Evolutionary conservation across 2,329 filamentous ascomycete species (phyloP), one percentile per base, ranked within the genome.

Genomic region (Phyllosticta paracitricarpa): DNA sequence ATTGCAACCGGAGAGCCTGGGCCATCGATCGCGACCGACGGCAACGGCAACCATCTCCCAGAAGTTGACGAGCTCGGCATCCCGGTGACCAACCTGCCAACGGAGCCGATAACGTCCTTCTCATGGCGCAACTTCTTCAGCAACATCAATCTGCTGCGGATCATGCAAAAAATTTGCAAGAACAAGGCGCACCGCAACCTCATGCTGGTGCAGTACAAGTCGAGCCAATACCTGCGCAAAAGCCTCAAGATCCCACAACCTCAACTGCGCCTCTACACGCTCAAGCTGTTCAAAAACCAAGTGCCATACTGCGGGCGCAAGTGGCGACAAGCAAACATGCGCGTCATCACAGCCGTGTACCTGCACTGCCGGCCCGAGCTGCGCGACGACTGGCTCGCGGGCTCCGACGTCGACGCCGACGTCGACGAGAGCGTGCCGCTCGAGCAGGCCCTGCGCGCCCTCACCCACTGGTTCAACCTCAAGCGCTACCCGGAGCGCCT

Each of bases 231-330:
- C 68, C 83, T 99, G 26, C 89, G 91, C 68, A 97, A 96, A 74
- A 87, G 89, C 5, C 84, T 99, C 17, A 93, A 94, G 67, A 88
- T 97, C 24, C 93, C 93, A 0, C 91, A 99, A 69, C 87, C 87
- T 1, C 84, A 91, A 69, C 81, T 99, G 51, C 86, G 94, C 5
- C 85, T 96, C 53, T 97, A 97, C 78, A 96, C 94, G 0, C 84
- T 99, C 67, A 99, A 99, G 76, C 82, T 99, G 0, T 97, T 97
- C 85, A 99, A 99, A 76, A 94, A 91, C 63, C 94, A 99, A 75
- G 94, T 99, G 4, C 94, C 94, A 0, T 99, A 96, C 79, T 97
- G 93, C 74, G 93, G 94, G 24, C 87, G 94, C 53, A 99, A 99
- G 77, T 99, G 94, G 94, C 87, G 94, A 14, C 94, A 97, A 77